Evolutionary conservation across 176 grass and related monocot species (phyloP).

Genomic region (Zoysia japonica): DNA sequence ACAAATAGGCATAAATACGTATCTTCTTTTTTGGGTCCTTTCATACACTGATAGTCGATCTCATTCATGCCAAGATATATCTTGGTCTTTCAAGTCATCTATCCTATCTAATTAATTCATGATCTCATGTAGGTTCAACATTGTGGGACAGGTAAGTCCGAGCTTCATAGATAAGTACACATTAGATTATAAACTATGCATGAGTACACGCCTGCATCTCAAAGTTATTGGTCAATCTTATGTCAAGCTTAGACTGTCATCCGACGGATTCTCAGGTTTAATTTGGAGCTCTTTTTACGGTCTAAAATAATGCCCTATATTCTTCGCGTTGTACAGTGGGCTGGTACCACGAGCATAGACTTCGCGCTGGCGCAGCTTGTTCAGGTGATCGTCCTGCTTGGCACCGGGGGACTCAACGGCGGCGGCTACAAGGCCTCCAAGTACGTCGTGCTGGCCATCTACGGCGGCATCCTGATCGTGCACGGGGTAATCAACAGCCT

Average conservation of each 20-base stretch:
- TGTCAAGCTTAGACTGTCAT: neutral
- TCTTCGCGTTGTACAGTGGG: conserved; percentile 50
- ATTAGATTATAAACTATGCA: neutral
- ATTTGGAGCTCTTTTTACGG: no score
- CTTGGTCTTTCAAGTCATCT: neutral
- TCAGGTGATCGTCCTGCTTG: conserved; percentile 70
- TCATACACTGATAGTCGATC: neutral
- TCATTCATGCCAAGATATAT: neutral
- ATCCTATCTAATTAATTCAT: neutral
- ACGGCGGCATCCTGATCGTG: conserved; percentile 44
- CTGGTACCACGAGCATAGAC: conserved; percentile 58
- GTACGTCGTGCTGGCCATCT: conserved; percentile 59
- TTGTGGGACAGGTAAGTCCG: conserved; percentile 39
- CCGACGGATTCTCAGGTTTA: neutral
- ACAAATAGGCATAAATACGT: no score
- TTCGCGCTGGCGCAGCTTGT: conserved; percentile 71
- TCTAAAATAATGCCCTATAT: no score
- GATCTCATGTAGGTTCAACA: conserved; percentile 52
- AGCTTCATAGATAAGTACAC: neutral
- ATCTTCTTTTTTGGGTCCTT: no score
- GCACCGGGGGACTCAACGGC: conserved; percentile 61
- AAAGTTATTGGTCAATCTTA: neutral
- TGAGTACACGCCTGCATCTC: neutral
- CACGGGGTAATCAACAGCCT: conserved; percentile 73
- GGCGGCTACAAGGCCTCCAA: conserved; percentile 73